These are phyloP conservation scores for Ilex asprella DNA, from an alignment of 257 asterid species.

Conservation along the genomic window DNA sequence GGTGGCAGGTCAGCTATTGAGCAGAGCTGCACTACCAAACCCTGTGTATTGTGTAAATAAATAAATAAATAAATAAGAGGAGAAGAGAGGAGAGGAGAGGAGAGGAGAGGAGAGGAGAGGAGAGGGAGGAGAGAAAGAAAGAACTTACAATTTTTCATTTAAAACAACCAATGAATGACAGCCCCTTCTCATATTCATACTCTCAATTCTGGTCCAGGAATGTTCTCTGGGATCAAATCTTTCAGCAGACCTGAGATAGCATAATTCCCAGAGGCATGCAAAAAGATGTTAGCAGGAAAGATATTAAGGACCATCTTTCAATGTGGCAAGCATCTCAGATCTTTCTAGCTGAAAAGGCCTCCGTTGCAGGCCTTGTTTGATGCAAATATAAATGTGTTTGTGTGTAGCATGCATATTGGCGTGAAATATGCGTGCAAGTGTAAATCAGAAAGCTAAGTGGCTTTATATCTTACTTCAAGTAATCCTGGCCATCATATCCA, in stretches of 20 bases:
- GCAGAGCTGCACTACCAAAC: no score
- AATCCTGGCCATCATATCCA: constrained; percentile 56
- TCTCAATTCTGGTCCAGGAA: constrained; percentile 55
- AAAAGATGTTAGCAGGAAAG: neutral
- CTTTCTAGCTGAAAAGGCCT: neutral
- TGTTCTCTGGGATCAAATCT: constrained; percentile 88
- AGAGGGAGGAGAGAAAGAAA: neutral
- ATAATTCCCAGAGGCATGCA: neutral
- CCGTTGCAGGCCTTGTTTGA: neutral
- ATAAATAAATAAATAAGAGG: no score
- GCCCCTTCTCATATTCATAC: constrained; percentile 58
- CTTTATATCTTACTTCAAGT: constrained; percentile 57
- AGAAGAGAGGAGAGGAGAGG: no score
- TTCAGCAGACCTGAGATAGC: constrained; percentile 60
- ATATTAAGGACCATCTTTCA: neutral
- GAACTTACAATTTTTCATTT: constrained; percentile 66
- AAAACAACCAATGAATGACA: constrained; percentile 57
- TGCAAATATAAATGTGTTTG: neutral
- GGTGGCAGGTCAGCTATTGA: no score
- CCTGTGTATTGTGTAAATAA: no score
- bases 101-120: no score
- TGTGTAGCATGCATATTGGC: neutral
- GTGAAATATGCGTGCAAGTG: neutral
- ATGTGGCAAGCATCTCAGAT: neutral
- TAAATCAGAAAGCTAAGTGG: neutral